A percentile compares a stretch with the other conserved stretches of the same genome.
Evolutionary conservation across 495 filamentous ascomycete species (phyloP).

Genomic region (Penicillium pulvis): DNA sequence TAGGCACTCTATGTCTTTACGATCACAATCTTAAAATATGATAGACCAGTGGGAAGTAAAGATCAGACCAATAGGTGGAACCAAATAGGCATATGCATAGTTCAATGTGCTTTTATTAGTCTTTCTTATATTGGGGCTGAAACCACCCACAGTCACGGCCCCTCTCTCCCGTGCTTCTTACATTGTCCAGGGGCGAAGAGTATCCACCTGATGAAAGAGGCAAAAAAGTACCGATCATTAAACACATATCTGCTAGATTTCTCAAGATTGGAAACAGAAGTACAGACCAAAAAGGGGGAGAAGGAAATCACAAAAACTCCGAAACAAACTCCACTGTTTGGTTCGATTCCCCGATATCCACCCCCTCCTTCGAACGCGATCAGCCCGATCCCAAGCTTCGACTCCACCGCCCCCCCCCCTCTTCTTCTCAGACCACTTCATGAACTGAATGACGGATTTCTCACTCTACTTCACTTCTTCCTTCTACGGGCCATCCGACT

Average conservation of each 20-base stretch:
- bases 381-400: constrained; percentile 16
- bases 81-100: too few relatives aligned
- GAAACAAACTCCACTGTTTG: neutral
- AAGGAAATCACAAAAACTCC: neutral
- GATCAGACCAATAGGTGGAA: too few relatives aligned
- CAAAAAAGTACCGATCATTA: neutral
- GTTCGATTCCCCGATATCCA: constrained; percentile 11
- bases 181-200: neutral
- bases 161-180: neutral
- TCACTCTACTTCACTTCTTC: constrained; percentile 14
- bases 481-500: constrained; percentile 27
- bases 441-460: constrained; percentile 29
- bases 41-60: too few relatives aligned
- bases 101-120: neutral
- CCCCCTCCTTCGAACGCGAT: constrained; percentile 28
- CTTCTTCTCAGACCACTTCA: constrained; percentile 25
- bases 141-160: neutral
- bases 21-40: too few relatives aligned
- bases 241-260: neutral
- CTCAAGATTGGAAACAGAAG: too few relatives aligned
- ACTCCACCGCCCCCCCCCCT: constrained; percentile 37
- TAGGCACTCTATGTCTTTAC: too few relatives aligned
- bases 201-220: neutral
- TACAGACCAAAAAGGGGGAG: neutral
- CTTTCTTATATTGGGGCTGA: constrained; percentile 1